A percentile compares a stretch with the other conserved stretches of the same genome.
Conservation (phyloP, 306 rosid species). For the Castanea mollissima region DNA sequence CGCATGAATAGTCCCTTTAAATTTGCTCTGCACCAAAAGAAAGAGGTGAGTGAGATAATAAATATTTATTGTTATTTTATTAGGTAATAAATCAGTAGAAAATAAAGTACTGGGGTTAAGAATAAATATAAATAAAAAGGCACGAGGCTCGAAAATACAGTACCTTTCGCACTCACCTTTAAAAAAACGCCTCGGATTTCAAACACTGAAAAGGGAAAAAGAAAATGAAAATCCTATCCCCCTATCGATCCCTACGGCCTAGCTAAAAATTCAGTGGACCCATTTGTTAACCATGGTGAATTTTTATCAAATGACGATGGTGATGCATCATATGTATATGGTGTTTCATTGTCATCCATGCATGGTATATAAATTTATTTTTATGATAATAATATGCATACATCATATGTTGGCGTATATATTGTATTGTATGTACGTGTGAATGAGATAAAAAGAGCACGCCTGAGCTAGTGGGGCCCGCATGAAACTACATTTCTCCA, state of each 20-base stretch:
- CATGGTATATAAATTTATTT: neutral
- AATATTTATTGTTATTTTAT: neutral
- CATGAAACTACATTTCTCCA: neutral
- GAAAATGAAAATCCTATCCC: neutral
- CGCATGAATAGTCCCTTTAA: slow-evolving; percentile 17
- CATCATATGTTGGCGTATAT: neutral
- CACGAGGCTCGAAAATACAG: slow-evolving; percentile 45
- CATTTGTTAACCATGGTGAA: neutral
- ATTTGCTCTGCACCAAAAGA: slow-evolving; percentile 8
- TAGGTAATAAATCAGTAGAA: neutral
- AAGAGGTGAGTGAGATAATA: neutral
- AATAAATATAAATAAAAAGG: slow-evolving; percentile 6
- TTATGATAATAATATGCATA: too few species aligned
- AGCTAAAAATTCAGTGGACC: neutral
- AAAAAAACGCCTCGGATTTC: slow-evolving; percentile 36
- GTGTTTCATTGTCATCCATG: neutral
- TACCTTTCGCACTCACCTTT: slow-evolving; percentile 42
- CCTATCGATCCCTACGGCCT: neutral
- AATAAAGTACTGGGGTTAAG: neutral
- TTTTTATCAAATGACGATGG: neutral
- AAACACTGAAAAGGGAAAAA: slow-evolving; percentile 34
- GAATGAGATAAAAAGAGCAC: neutral
- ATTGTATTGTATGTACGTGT: too few species aligned
- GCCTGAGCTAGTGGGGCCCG: neutral
- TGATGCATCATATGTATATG: too few species aligned